These are phyloP conservation scores for Phaeosphaeria sp. DNA, from an alignment of 2,329 filamentous ascomycete species.

Conservation along the genomic window DNA sequence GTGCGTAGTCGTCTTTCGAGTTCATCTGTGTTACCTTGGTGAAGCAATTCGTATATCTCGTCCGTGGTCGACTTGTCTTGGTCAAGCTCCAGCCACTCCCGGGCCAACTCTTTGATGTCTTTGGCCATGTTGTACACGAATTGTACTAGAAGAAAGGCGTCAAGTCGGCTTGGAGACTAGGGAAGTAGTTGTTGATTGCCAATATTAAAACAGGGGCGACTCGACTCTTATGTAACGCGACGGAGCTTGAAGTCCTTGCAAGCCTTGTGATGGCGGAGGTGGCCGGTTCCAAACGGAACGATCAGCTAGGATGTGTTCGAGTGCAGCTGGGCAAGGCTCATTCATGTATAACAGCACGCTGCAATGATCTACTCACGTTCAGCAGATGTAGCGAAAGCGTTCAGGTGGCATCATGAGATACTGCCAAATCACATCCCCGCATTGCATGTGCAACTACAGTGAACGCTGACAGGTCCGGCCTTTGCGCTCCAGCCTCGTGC, in stretches of 20 bases:
- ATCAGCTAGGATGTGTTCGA: conserved; percentile 6
- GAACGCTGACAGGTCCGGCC: background rate
- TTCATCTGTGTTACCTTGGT: conserved; percentile 53
- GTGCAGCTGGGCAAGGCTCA: conserved; percentile 7
- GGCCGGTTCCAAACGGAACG: conserved; percentile 18
- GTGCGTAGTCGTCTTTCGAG: conserved; percentile 60
- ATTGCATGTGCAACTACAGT: background rate
- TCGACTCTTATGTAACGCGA: conserved; percentile 3
- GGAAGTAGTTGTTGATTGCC: background rate
- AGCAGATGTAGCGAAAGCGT: no score
- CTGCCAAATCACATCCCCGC: background rate
- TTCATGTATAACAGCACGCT: background rate
- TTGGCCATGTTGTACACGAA: conserved; percentile 29
- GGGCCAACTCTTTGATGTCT: conserved; percentile 53
- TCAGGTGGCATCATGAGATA: no score
- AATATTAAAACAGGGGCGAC: no score
- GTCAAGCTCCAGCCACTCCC: conserved; percentile 66
- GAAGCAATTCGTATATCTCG: conserved; percentile 61
- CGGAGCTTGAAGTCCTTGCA: conserved; percentile 23
- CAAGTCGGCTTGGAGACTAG: background rate
- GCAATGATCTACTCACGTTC: no score
- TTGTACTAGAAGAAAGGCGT: background rate
- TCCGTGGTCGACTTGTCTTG: conserved; percentile 59
- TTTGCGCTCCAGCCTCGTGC: background rate
- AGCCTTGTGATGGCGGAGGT: conserved; percentile 33